phyloP scores from a whole-genome alignment of 2,329 filamentous ascomycete species.

The Apiospora sp. region DNA sequence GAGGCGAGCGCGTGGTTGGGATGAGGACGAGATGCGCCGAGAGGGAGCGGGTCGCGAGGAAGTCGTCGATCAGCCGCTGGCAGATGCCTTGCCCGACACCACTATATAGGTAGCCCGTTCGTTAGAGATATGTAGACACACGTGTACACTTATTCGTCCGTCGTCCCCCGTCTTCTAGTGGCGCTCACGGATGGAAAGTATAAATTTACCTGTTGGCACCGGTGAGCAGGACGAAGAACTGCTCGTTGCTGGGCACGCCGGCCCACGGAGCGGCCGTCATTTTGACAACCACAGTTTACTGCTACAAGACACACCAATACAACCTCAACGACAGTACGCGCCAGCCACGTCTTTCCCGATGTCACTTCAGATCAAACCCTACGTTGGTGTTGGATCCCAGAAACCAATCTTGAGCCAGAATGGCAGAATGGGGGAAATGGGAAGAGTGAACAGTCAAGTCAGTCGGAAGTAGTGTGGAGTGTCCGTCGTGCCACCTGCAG shows the following conservation, averaged over 20 bases:
- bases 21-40: slow-evolving; percentile 79
- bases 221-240: slow-evolving; percentile 42
- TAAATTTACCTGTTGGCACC: slow-evolving; percentile 44
- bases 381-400: neutral
- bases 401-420: neutral
- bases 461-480: slow-evolving; percentile 11
- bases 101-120: slow-evolving; percentile 54
- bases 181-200: slow-evolving; percentile 24
- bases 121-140: slow-evolving; percentile 2
- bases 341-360: neutral
- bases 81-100: slow-evolving; percentile 87
- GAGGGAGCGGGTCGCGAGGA: slow-evolving; percentile 73
- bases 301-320: neutral
- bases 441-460: neutral
- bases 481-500: slow-evolving; percentile 17
- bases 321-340: neutral
- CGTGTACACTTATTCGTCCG: neutral
- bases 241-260: slow-evolving; percentile 41
- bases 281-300: slow-evolving; percentile 27
- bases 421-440: neutral
- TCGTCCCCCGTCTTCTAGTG: slow-evolving; percentile 6
- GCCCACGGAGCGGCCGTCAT: slow-evolving; percentile 42
- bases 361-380: neutral
- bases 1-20: slow-evolving; percentile 79
- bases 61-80: slow-evolving; percentile 88